Base-by-base conservation (phyloP, 257 asterid genomes). In the Salvia splendens region DNA sequence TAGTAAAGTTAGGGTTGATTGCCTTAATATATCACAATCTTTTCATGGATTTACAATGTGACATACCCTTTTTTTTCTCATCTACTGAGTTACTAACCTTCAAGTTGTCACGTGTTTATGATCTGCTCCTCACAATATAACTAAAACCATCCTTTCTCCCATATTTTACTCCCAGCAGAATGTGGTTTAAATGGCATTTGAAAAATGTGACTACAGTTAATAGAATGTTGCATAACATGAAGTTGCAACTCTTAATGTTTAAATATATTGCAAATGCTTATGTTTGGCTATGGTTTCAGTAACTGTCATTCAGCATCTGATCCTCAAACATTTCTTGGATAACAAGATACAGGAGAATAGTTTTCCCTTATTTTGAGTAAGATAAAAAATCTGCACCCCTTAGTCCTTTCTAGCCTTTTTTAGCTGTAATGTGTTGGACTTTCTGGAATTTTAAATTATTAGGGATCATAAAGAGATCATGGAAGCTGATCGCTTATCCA, bases 281-380 rank as follows among this genome's bases (percentile, higher is more conserved):
- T 11, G 28, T 49, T 60, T 60, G 20, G n/a, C 12, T 10, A 11
- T 42, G 15, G 56, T 52, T 40, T 8, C 10, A 35, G 14, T 50
- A 32, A 5, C 30, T 17, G 30, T 61, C 35, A 60, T 60, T 70
- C 46, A 50, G 64, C 47, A 33, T 36, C 52, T 35, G 48, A 69
- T 24, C 65, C 28, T 62, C 50, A n/a, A 33, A 43, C 7, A 15
- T 46, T 28, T 56, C 9, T 28, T 67, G n/a, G 12, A 45, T 68
- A 43, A 43, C 17, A 11, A 53, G 52, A 54, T 71, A 36, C 50
- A 32, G 16, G 35, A 52, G 5, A 8, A 6, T 71, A 33, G 36
- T 40, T 63, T 41, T 17, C 45, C 45, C 49, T 54, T 12, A 17
- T 35, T 16, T 64, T 17, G n/a, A 46, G 30, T 33, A 24, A 64